phyloP scores from a whole-genome alignment of 2,329 filamentous ascomycete genomes.

The Paracamarosporium sp. region DNA sequence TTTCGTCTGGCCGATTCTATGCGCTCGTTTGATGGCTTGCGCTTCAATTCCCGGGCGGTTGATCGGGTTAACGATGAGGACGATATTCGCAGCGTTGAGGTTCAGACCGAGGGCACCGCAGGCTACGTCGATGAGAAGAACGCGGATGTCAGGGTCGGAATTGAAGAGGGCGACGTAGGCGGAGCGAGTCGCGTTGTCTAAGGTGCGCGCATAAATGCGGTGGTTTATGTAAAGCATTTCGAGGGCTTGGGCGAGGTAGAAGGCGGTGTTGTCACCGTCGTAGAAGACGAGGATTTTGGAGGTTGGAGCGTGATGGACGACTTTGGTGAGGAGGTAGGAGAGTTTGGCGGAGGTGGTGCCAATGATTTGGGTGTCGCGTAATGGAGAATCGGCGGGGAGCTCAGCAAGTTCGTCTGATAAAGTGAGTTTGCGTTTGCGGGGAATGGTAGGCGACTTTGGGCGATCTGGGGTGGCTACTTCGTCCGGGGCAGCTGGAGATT shows the following conservation, averaged over 20 bases:
- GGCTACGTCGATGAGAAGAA: constrained; percentile 88
- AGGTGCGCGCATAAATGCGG: constrained; percentile 70
- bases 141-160: constrained; percentile 70
- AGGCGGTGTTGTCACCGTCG: constrained; percentile 85
- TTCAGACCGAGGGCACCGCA: constrained; percentile 90
- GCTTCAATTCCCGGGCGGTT: constrained; percentile 84
- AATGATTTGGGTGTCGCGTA: constrained; percentile 68
- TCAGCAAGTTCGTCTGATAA: constrained; percentile 35
- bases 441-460: constrained; percentile 20
- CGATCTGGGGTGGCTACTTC: background rate
- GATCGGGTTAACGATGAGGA: constrained; percentile 90
- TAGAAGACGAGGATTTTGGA: constrained; percentile 96
- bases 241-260: constrained; percentile 81
- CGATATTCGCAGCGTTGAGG: constrained; percentile 79
- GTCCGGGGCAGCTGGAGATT: background rate
- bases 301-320: constrained; percentile 69
- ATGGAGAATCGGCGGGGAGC: constrained; percentile 55
- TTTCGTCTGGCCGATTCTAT: constrained; percentile 82
- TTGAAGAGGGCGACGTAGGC: constrained; percentile 84
- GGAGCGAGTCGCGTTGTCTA: constrained; percentile 68
- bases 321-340: constrained; percentile 79
- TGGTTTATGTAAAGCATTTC: constrained; percentile 72
- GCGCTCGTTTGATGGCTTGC: constrained; percentile 88
- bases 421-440: constrained; percentile 42
- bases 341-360: constrained; percentile 87